Evolutionary conservation across 352 stramenopile species (phyloP).

Genomic region (Phytophthora gonapodyides): DNA sequence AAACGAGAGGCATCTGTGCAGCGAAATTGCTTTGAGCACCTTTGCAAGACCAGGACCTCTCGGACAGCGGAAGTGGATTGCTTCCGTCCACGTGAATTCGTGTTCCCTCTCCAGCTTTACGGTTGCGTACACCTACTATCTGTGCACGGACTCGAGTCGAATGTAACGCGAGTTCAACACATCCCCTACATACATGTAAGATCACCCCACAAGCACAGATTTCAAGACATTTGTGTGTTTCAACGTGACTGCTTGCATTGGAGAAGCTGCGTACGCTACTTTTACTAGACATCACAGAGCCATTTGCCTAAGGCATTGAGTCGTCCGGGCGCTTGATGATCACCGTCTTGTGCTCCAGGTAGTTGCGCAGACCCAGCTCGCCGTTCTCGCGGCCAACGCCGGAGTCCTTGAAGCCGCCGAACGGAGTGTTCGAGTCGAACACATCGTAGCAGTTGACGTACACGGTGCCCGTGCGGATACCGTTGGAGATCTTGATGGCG

Average conservation of each 20-base stretch:
- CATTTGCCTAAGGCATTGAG: slow-evolving; percentile 41
- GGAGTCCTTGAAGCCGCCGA: slow-evolving; percentile 87
- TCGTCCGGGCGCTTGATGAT: slow-evolving; percentile 62
- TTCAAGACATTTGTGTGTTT: not conserved
- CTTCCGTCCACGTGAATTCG: too few relatives aligned
- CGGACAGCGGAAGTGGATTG: too few relatives aligned
- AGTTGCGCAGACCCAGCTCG: slow-evolving; percentile 68
- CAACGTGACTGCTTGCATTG: slow-evolving; percentile 9
- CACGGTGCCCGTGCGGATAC: slow-evolving; percentile 89
- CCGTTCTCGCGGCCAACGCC: slow-evolving; percentile 80
- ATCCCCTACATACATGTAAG: too few relatives aligned
- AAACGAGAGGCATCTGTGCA: too few relatives aligned
- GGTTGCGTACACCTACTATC: too few relatives aligned
- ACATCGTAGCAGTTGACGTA: slow-evolving; percentile 94
- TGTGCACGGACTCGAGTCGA: too few relatives aligned
- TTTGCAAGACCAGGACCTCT: too few relatives aligned
- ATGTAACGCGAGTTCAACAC: too few relatives aligned
- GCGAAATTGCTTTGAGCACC: too few relatives aligned
- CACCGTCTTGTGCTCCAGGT: slow-evolving; percentile 75
- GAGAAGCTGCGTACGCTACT: slow-evolving; percentile 11
- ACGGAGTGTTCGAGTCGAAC: slow-evolving; percentile 82
- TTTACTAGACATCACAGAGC: slow-evolving; percentile 19
- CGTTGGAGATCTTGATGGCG: slow-evolving; percentile 83
- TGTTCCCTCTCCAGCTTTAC: too few relatives aligned
- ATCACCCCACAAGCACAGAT: too few relatives aligned